Conservation (phyloP, 169 alveolate species). For the Eimeria acervulina region DNA sequence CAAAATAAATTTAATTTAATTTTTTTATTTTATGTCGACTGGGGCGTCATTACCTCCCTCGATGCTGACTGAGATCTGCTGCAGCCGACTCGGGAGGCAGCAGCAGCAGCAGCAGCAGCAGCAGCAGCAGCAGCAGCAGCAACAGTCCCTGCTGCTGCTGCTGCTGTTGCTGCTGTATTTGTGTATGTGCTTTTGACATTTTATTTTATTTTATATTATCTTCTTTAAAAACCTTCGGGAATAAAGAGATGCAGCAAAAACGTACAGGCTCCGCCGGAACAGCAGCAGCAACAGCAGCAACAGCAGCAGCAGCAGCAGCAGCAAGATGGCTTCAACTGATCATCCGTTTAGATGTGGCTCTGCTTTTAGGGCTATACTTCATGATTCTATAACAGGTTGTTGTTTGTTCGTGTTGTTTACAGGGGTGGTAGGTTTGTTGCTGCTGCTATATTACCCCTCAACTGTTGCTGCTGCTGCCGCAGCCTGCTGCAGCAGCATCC, state of each 20-base stretch:
- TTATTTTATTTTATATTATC: too few species aligned
- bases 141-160: constrained; percentile 10
- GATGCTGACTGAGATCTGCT: not conserved
- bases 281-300: too few species aligned
- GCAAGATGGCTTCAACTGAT: not conserved
- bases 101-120: too few species aligned
- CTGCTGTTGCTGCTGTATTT: not conserved
- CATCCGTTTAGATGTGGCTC: not conserved
- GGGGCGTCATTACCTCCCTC: not conserved
- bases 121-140: not conserved
- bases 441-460: not conserved
- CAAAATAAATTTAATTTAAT: too few species aligned
- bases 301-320: constrained; percentile 8
- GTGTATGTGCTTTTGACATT: not conserved
- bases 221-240: not conserved
- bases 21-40: not conserved
- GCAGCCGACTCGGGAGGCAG: not conserved
- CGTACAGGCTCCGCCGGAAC: too few species aligned
- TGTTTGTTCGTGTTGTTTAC: not conserved
- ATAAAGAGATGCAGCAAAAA: too few species aligned
- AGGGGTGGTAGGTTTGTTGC: not conserved
- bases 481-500: too few species aligned
- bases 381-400: not conserved
- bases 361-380: not conserved
- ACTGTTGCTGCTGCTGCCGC: constrained; percentile 18